phyloP scores from a whole-genome alignment of 257 asterid species.

The Phtheirospermum japonicum region DNA sequence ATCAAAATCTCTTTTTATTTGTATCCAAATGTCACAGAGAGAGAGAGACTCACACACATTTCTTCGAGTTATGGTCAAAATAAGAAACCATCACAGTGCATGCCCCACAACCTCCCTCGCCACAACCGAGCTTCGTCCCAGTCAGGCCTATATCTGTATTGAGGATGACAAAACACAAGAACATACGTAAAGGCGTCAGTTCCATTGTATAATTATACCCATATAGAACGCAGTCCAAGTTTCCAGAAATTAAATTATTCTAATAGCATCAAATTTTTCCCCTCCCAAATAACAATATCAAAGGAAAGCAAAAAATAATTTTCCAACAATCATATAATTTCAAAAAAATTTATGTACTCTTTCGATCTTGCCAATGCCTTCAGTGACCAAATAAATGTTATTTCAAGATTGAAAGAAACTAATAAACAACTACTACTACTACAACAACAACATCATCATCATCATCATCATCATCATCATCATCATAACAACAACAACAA shows the following conservation, averaged over 20 bases:
- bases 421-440: too few species aligned
- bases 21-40: neutral
- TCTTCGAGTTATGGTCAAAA: slow-evolving; percentile 63
- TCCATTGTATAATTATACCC: neutral
- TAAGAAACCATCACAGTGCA: slow-evolving; percentile 97
- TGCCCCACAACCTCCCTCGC: slow-evolving; percentile 99
- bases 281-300: too few species aligned
- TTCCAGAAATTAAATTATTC: neutral
- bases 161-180: slow-evolving; percentile 24
- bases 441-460: too few species aligned
- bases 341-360: too few species aligned
- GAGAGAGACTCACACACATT: slow-evolving; percentile 81
- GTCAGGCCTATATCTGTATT: slow-evolving; percentile 80
- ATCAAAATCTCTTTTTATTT: neutral
- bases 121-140: slow-evolving; percentile 98
- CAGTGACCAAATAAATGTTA: too few species aligned
- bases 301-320: too few species aligned
- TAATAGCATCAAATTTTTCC: neutral
- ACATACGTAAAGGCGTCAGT: neutral
- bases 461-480: too few species aligned
- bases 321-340: too few species aligned
- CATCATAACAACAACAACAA: too few species aligned
- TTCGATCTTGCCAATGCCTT: too few species aligned
- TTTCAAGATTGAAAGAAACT: too few species aligned
- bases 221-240: slow-evolving; percentile 12